Evolutionary conservation across 208 protist species (phyloP).

Genomic region (Acanthamoeba sp.): DNA sequence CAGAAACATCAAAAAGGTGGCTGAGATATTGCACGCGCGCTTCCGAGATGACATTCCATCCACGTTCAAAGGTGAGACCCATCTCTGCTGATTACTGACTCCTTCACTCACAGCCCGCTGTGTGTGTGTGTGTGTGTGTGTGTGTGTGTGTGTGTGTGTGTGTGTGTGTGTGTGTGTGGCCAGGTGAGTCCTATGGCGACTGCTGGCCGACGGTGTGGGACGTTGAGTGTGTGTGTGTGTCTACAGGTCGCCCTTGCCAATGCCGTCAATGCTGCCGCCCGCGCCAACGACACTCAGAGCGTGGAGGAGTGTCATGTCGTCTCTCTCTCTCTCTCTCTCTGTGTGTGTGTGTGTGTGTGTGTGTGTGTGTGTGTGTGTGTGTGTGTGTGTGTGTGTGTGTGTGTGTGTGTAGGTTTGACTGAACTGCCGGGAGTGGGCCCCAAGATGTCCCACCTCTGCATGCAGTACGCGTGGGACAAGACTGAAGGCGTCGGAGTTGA

Average conservation of each 20-base stretch:
- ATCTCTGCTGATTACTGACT: no score
- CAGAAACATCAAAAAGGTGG: slow-evolving; percentile 78
- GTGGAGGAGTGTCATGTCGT: neutral
- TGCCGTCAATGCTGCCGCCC: neutral
- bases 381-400: neutral
- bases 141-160: no score
- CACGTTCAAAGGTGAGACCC: slow-evolving; percentile 49
- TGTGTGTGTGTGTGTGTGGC: no score
- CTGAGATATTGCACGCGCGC: slow-evolving; percentile 58
- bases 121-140: no score
- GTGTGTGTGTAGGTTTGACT: neutral
- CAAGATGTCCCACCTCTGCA: slow-evolving; percentile 96
- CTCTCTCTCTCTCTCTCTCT: no score
- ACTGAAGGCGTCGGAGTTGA: slow-evolving; percentile 95
- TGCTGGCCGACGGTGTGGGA: no score
- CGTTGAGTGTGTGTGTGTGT: no score
- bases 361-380: no score
- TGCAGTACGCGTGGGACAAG: slow-evolving; percentile 76
- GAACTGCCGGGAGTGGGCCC: slow-evolving; percentile 93
- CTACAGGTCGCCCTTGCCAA: neutral
- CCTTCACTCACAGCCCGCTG: no score
- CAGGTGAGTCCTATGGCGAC: no score
- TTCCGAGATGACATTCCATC: slow-evolving; percentile 77
- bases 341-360: no score
- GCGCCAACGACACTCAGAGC: neutral